phyloP scores from a whole-genome alignment of 768 basidiomycete genomes.

The Leucosporidium scottii region DNA sequence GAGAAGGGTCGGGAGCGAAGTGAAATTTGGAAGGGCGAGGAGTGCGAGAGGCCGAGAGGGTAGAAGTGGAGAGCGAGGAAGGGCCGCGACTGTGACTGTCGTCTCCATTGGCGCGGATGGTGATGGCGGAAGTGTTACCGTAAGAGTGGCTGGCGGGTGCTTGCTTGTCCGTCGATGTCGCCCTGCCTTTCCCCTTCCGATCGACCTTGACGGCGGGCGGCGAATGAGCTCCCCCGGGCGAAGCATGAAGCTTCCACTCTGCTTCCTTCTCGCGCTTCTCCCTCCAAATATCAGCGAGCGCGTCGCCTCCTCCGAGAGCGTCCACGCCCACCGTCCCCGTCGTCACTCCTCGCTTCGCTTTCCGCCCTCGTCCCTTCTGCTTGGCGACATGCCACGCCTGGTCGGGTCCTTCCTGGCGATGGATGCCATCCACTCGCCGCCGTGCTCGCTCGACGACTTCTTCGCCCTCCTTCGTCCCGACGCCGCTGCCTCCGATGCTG shows the following conservation, averaged over 20 bases:
- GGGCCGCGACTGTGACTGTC: too few species aligned
- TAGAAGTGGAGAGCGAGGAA: too few species aligned
- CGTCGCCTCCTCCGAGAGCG: neutral
- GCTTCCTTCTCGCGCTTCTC: neutral
- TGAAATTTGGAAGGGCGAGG: too few species aligned
- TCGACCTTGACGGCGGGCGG: neutral
- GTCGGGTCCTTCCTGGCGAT: neutral
- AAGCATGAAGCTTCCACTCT: too few species aligned
- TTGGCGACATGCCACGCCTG: conserved; percentile 23
- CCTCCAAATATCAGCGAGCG: conserved; percentile 3
- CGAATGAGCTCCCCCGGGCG: too few species aligned
- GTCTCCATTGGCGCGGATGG: neutral
- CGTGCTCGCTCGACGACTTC: conserved; percentile 18
- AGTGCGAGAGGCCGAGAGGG: too few species aligned
- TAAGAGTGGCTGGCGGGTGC: neutral
- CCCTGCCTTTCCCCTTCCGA: neutral
- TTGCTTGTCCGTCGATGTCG: neutral
- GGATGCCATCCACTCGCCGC: conserved; percentile 7
- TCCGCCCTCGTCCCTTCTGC: neutral
- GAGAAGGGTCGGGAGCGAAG: too few species aligned
- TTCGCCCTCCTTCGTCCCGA: conserved; percentile 28
- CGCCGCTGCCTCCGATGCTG: conserved; percentile 3
- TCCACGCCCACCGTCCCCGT: neutral
- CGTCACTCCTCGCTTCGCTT: too few species aligned
- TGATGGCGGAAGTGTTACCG: neutral